A percentile compares a stretch with the other conserved stretches of the same genome.
phyloP scores from a whole-genome alignment of 2,329 filamentous ascomycete species.

The Colletotrichum sp. region DNA sequence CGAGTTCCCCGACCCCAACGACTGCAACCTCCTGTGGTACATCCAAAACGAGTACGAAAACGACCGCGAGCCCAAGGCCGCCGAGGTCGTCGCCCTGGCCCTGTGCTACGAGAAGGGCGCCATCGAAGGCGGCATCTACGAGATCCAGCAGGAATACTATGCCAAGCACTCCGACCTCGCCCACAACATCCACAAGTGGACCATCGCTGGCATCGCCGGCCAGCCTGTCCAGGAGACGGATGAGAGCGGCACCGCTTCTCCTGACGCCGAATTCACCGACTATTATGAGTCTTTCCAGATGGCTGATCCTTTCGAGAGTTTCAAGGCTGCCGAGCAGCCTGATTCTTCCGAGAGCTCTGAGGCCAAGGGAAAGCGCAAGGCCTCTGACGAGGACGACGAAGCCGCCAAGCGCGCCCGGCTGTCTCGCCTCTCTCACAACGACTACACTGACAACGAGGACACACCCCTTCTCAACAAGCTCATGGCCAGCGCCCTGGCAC shows the following conservation, averaged over 20 bases:
- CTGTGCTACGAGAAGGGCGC: not conserved
- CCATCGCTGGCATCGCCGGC: not conserved
- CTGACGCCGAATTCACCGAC: not conserved
- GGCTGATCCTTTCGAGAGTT: not conserved
- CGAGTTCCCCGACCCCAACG: not conserved
- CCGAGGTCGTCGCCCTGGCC: slow-evolving; percentile 1
- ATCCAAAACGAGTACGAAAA: not conserved
- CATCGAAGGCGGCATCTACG: not conserved
- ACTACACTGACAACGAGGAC: not conserved
- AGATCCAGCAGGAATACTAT: not conserved
- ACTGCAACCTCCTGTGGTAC: not conserved
- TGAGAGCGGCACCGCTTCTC: not conserved
- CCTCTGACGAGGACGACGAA: not conserved
- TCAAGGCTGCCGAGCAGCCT: not conserved
- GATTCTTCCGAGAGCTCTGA: not conserved
- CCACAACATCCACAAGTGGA: not conserved
- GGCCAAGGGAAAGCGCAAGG: not conserved
- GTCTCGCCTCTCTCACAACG: not conserved
- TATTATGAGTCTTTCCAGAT: not conserved
- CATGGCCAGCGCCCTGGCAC: not conserved
- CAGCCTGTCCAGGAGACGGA: not conserved
- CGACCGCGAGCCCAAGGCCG: not conserved
- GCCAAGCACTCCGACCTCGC: not conserved
- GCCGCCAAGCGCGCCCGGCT: not conserved
- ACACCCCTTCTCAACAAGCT: slow-evolving; percentile 6